Conservation (phyloP, 2,329 filamentous ascomycete genomes). For the Talaromyces sp. region DNA sequence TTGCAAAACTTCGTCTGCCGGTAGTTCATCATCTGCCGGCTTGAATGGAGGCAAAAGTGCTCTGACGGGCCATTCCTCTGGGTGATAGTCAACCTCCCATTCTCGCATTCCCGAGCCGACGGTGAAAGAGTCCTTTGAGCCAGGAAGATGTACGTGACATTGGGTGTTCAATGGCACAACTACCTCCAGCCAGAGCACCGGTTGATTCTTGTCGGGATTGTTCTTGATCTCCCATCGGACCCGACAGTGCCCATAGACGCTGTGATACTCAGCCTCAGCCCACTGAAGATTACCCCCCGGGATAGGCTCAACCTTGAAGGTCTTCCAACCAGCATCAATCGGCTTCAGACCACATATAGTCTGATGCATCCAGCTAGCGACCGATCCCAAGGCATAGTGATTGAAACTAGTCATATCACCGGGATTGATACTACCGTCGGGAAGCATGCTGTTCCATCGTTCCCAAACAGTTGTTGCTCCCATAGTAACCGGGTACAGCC, state of each 20-base stretch:
- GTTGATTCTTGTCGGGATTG: not conserved
- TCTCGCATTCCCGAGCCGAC: not conserved
- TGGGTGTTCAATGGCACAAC: not conserved
- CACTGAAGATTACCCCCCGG: conserved; percentile 26
- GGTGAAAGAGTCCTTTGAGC: not conserved
- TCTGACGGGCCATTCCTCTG: not conserved
- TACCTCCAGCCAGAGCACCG: not conserved
- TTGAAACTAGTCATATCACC: conserved; percentile 43
- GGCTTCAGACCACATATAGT: conserved; percentile 32
- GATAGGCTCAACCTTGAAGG: conserved; percentile 26
- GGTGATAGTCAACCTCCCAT: not conserved
- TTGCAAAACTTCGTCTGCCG: not conserved
- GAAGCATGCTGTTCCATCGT: conserved; percentile 40
- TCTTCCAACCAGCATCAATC: conserved; percentile 32
- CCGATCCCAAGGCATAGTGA: conserved; percentile 40
- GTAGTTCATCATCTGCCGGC: not conserved
- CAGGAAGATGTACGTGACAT: not conserved
- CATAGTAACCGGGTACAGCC: conserved; percentile 41
- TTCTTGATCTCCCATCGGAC: conserved; percentile 3
- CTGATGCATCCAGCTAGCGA: conserved; percentile 38
- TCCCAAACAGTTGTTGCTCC: conserved; percentile 43
- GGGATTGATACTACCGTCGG: conserved; percentile 35
- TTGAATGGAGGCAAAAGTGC: not conserved
- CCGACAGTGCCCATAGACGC: not conserved
- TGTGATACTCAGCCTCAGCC: not conserved